Evolutionary conservation across 306 rosid genomes (phyloP), one percentile per base, ranked within the genome.

Genomic region (Ammopiptanthus mongolicus): DNA sequence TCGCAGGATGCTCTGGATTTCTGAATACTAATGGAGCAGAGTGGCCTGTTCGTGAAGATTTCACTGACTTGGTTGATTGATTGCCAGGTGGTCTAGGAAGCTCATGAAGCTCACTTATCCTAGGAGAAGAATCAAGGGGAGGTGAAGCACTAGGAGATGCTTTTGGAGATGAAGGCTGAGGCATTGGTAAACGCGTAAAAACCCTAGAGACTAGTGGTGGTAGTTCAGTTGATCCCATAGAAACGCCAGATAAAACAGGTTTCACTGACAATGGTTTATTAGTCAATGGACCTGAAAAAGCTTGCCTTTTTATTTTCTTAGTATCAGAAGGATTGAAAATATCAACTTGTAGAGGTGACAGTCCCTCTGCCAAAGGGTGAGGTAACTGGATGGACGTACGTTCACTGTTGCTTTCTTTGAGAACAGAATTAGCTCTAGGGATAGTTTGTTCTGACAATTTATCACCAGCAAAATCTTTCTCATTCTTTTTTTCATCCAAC

Each of bases 71-170:
- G 55, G 73, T 65, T 65, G 78, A 71, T 37, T 55, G 86, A 73
- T 73, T 83, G 65, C 85, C 88, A 15, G 98, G 98, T 12, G 98
- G 98, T 79, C 98, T 88, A 58, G 98, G 98, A 86, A 92, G 98
- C 87, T 90, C 98, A 29, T 92, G 96, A 79, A 92, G 91, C 84
- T 92, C 98, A 74, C 94, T 92, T 80, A 89, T 91, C 86, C 80
- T 83, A 9, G 97, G 89, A 25, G 97, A 89, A 44, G 95, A 88
- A 75, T 80, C 90, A 47, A 58, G 90, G 65, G 97, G 92, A 37
- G 97, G 95, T 23, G 92, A 89, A 81, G 93, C 85, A 82, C 72
- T 60, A 8, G 93, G 89, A 25, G 97, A 92, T 74, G 80, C 81
- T 80, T 86, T 92, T 0, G 97, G 93, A 78, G 98, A 92, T 25